Percentiles rank a stretch among this genome's conserved stretches.
Conservation (phyloP, 352 stramenopile genomes). For the Phytophthora palmivora region DNA sequence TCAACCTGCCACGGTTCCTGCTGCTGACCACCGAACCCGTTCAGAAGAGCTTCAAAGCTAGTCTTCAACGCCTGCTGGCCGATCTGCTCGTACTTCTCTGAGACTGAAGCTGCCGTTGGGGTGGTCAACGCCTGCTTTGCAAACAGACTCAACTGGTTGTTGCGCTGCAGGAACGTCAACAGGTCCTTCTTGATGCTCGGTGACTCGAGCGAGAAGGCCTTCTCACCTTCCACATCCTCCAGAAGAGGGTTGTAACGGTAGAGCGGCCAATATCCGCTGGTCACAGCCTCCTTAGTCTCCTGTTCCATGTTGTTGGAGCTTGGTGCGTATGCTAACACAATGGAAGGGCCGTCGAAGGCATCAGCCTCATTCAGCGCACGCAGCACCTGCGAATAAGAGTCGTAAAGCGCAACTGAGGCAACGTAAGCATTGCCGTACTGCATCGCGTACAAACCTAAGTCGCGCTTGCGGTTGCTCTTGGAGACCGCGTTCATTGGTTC, state of each 20-base stretch:
- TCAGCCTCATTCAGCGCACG: slow-evolving; percentile 92
- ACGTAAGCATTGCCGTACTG: slow-evolving; percentile 95
- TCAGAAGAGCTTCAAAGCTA: slow-evolving; percentile 81
- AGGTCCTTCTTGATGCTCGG: slow-evolving; percentile 93
- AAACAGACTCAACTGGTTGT: slow-evolving; percentile 92
- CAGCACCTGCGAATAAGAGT: slow-evolving; percentile 88
- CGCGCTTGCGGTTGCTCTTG: slow-evolving; percentile 89
- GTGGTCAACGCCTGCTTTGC: slow-evolving; percentile 75
- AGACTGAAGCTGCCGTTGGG: slow-evolving; percentile 46
- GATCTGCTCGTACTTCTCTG: slow-evolving; percentile 79
- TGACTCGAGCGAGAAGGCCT: slow-evolving; percentile 90
- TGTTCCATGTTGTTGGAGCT: slow-evolving; percentile 87
- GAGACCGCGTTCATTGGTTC: slow-evolving; percentile 70
- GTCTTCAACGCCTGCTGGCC: slow-evolving; percentile 85
- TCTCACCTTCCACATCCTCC: slow-evolving; percentile 82
- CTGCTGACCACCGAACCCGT: slow-evolving; percentile 61
- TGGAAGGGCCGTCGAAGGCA: slow-evolving; percentile 89
- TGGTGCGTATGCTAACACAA: slow-evolving; percentile 91
- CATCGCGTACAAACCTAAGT: slow-evolving; percentile 93
- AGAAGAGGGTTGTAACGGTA: slow-evolving; percentile 92
- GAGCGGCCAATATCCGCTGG: slow-evolving; percentile 91
- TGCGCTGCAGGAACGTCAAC: slow-evolving; percentile 87
- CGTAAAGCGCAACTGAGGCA: slow-evolving; percentile 91
- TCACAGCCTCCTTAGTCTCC: slow-evolving; percentile 89
- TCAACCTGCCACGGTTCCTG: slow-evolving; percentile 68